Evolutionary conservation across 352 stramenopile species (phyloP), one percentile per base, ranked within the genome.

Genomic region (Phytophthora pinifolia): DNA sequence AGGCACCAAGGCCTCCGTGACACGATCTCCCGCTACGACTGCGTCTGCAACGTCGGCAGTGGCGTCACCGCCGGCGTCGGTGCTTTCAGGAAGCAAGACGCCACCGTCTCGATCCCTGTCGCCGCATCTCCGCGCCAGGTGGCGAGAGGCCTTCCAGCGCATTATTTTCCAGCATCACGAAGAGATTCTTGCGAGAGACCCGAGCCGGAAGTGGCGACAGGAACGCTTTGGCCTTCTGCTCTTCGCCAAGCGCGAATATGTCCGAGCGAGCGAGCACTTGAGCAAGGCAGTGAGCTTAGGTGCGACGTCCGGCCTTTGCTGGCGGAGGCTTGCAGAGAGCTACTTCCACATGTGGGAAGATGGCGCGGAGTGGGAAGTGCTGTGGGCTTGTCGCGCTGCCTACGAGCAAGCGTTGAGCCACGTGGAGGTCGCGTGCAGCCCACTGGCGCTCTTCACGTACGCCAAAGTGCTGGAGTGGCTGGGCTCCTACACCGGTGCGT

Each of bases 181-280:
- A 31, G 61, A 83, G 25, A 80, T 89, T 34, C 48, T 90, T 9
- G 39, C 45, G 15, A 87, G 82, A 38, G 72, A 88, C 17, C 62
- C 72, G 5, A 76, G 79, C 14, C 72, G 80, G 12, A 70, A 67
- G 45, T 89, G 78, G 83, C 59, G 79, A 10, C 82, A 92, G 30
- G 78, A 89, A 39, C 70, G 79, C 8, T 79, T 89, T 34, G 78
- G 76, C 0, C 49, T 84, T 6, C 46, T 87, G 31, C 57, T 86
- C 3, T 90, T 80, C 20, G 50, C 65, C 0, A 67, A 70, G 0
- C 35, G 65, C 14, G 56, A 83, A 22, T 90, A 72, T 49, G 41
- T 48, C 27, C 53, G 64, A 2, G 72, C 78, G 1, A 71, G 55
- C 31, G 62, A 76, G 4, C 80, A 86, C 45, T 58, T 91, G 47